Base-by-base conservation (phyloP, 2,329 filamentous ascomycete genomes). In the Calonectria pauciramosa region DNA sequence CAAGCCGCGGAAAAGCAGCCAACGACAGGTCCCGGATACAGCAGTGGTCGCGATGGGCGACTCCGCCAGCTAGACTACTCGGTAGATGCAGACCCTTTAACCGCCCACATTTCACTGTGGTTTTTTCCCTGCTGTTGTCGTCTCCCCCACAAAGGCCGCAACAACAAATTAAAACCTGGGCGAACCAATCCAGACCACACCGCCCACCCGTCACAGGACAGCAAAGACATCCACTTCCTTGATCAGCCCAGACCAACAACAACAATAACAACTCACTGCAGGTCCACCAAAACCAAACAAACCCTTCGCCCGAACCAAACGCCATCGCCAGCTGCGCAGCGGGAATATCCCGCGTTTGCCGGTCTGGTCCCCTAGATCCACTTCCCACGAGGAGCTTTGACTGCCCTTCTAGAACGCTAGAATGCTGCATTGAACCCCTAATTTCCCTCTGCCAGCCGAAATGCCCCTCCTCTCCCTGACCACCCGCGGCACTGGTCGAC, bases 331-430 rank as follows among this genome's bases (percentile, higher is more conserved):
- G 11, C 32, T 14, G 38, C 30, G 26, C 36, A 26, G 41, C 65
- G 65, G 65, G 65, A 68, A 68, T 68, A 68, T 68, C 44, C n/a
- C 64, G 64, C 64, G n/a, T 41, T 52, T 68, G 64, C 49, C 64
- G 64, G 47, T 38, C 47, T 32, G 47, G 64, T 54, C 64, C 64
- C 34, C n/a, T 60, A 38, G 56, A 36, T 60, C 56, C 56, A 60
- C 56, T 60, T 26, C 56, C 56, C 56, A 38, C 56, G 56, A 59
- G 54, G 54, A 36, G 32, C 56, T 20, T 20, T 54, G 26, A 32
- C 26, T 32, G 14, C 28, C 8, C 32, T 70, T 70, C 67, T 70
- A 70, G 67, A 70, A 70, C 23, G 28, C 54, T 60, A 70, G 67
- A 68, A 68, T 16, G 26, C 23, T 32, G 30, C 28, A 34, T 49